Evolutionary conservation across 2,329 filamentous ascomycete species (phyloP), one percentile per base, ranked within the genome.

Genomic region (Aspergillus carbonarius): DNA sequence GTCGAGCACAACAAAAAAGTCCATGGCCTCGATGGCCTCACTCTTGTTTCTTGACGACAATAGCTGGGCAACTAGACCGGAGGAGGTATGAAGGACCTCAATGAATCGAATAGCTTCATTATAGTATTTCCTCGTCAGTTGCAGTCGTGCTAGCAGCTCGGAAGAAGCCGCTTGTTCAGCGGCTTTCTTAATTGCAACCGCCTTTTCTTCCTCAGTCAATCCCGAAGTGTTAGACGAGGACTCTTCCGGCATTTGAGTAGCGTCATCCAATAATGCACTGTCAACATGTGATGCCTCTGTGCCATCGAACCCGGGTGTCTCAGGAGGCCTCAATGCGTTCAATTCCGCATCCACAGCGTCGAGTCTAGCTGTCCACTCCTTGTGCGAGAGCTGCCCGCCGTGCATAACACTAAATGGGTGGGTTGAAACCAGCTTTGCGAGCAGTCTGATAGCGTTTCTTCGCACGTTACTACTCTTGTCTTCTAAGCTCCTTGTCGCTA

Each of bases 401-500:
- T 98, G 92, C 79, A 97, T 88, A 17, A 93, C 87, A 37, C 90
- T 92, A 69, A 97, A 99, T 1, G 95, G 95, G 73, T 99, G 95
- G 0, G 93, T 97, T 62, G 93, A 92, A 67, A 99, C 91, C 6
- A 99, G 81, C 44, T 90, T 90, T 5, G 88, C 90, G 1, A 99
- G 82, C 6, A 99, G 80, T 75, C 96, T 98, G 73, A 99, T 95
- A 2, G 95, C 93, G 72, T 98, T 98, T 59, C 93, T 86, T 61
- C 95, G 85, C 32, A 99, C 95, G 69, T 98, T 96, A 76, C 95
- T 99, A 78, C 93, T 98, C 82, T 96, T 98, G 78, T 99, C 96
- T 74, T 97, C 91, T 2, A 99, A 81, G 74, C 93, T 98, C 66
- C 91, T 86, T 57, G 90, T 88, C 1, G 95, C 93, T 25, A 97